These are phyloP conservation scores for Glarea lozoyensis DNA, from an alignment of 495 filamentous ascomycete genomes.

Conservation along the genomic window DNA sequence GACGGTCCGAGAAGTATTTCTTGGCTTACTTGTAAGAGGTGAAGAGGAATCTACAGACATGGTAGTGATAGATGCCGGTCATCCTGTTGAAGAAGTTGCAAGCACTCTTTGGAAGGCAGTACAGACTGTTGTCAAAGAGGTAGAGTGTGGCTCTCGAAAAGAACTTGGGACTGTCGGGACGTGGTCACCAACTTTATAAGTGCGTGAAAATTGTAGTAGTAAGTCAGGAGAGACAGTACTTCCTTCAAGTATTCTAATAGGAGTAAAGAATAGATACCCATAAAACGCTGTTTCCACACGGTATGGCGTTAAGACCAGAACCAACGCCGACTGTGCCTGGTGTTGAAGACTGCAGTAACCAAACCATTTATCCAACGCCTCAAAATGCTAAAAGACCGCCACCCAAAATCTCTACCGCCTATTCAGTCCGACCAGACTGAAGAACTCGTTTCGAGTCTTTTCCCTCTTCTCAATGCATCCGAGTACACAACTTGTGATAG, in stretches of 20 bases:
- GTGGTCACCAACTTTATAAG: constrained; percentile 3
- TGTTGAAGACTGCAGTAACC: constrained; percentile 21
- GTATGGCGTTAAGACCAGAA: constrained; percentile 22
- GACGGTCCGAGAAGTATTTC: constrained; percentile 68
- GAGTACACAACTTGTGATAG: constrained; percentile 92
- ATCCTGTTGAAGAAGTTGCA: constrained; percentile 38
- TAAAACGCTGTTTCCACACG: not conserved
- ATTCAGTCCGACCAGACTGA: constrained; percentile 65
- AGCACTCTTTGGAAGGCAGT: constrained; percentile 36
- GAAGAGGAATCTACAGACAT: constrained; percentile 28
- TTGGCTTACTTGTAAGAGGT: constrained; percentile 29
- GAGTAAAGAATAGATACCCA: not conserved
- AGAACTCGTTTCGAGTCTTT: constrained; percentile 90
- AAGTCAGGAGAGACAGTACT: too few relatives aligned
- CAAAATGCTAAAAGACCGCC: constrained; percentile 10
- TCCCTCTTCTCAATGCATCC: constrained; percentile 87
- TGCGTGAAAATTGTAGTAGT: too few relatives aligned
- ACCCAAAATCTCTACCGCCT: constrained; percentile 27
- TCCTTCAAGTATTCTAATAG: too few relatives aligned
- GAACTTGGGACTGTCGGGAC: constrained; percentile 4
- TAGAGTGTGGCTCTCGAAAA: constrained; percentile 1
- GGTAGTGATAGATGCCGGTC: constrained; percentile 44
- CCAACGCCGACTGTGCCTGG: constrained; percentile 11
- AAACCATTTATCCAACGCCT: constrained; percentile 7
- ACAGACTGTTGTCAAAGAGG: not conserved